Conservation (phyloP, 164 flowering plant species). For the Liquidambar formosana region DNA sequence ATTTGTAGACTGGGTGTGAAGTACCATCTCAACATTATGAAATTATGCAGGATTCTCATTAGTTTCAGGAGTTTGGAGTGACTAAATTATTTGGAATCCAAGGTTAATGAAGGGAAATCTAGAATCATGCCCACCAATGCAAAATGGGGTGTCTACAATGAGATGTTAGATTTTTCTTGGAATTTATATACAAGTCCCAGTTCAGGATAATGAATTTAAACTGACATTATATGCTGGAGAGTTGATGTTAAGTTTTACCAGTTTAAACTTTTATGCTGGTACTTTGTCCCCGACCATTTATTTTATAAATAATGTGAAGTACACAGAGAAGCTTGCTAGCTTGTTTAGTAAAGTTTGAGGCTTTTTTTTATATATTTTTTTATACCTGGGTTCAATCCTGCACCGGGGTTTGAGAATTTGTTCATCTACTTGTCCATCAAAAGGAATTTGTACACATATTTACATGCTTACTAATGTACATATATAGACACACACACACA, state of each 20-base stretch:
- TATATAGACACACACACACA: background rate
- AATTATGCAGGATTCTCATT: background rate
- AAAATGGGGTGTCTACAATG: background rate
- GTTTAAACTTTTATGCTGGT: background rate
- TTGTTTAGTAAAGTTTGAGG: too few relatives aligned
- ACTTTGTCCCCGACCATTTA: background rate
- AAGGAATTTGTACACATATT: too few relatives aligned
- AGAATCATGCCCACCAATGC: background rate
- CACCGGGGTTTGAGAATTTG: too few relatives aligned
- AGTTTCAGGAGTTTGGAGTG: too few relatives aligned
- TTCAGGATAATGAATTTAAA: background rate
- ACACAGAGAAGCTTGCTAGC: background rate
- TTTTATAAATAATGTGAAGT: background rate
- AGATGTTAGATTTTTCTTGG: background rate
- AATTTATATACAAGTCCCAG: background rate
- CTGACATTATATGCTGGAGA: background rate
- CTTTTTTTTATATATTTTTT: too few relatives aligned
- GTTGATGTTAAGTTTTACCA: background rate
- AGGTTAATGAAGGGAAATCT: too few relatives aligned
- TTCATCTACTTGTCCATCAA: too few relatives aligned
- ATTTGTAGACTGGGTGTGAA: too few relatives aligned
- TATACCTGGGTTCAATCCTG: too few relatives aligned
- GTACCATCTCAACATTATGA: background rate
- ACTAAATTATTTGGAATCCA: too few relatives aligned
- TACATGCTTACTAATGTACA: too few relatives aligned